These are phyloP conservation scores for Cyphellophora europaea DNA, from an alignment of 2,329 filamentous ascomycete genomes.

Conservation along the genomic window DNA sequence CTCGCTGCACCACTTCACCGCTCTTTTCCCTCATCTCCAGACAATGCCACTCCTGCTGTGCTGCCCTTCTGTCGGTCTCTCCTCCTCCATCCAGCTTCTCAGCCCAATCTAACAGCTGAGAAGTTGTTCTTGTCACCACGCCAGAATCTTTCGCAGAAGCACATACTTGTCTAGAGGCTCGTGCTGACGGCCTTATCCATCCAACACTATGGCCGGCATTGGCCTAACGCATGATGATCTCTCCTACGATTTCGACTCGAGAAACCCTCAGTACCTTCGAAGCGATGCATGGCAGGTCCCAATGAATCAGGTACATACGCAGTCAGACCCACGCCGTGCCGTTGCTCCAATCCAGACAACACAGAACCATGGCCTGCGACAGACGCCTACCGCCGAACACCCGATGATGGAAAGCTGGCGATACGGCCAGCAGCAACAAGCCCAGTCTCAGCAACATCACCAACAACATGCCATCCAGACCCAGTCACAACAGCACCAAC, in stretches of 20 bases:
- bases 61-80: conserved; percentile 3
- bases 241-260: conserved; percentile 38
- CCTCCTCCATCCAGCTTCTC: conserved; percentile 12
- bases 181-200: conserved; percentile 15
- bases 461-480: conserved; percentile 3
- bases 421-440: conserved; percentile 27
- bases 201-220: conserved; percentile 29
- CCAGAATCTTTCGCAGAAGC: no score
- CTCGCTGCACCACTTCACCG: no score
- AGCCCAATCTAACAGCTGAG: conserved; percentile 4
- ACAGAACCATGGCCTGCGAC: conserved; percentile 33
- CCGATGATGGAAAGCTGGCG: conserved; percentile 38
- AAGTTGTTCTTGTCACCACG: conserved; percentile 7
- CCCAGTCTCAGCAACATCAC: conserved; percentile 10
- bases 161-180: not conserved
- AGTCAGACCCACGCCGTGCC: conserved; percentile 29
- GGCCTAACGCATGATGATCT: conserved; percentile 36
- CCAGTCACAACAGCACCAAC: conserved; percentile 2
- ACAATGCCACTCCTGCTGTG: not conserved
- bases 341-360: conserved; percentile 33
- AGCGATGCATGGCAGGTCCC: conserved; percentile 33
- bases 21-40: not conserved
- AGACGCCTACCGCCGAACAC: conserved; percentile 31
- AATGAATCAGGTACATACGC: conserved; percentile 27
- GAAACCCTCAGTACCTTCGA: conserved; percentile 30